These are phyloP conservation scores for Lactifluus rugatus DNA, from an alignment of 768 basidiomycete species.

Conservation along the genomic window DNA sequence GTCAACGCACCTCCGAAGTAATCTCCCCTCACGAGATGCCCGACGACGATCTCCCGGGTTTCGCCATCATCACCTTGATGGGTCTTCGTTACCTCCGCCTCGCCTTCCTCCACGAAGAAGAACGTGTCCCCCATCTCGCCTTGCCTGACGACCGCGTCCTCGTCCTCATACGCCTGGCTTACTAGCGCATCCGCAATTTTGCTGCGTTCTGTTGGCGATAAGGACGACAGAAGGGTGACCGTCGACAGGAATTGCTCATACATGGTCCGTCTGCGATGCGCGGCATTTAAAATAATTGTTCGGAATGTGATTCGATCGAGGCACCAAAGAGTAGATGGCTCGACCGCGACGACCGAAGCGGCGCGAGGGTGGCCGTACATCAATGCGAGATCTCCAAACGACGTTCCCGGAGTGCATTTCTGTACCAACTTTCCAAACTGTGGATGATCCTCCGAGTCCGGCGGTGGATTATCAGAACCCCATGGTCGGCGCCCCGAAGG, in stretches of 20 bases:
- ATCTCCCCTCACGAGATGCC: slow-evolving; percentile 77
- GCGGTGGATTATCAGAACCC: slow-evolving; percentile 39
- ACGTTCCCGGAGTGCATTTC: slow-evolving; percentile 74
- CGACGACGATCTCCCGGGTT: slow-evolving; percentile 58
- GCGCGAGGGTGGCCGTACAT: slow-evolving; percentile 98
- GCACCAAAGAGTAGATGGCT: slow-evolving; percentile 82
- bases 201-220: slow-evolving; percentile 82
- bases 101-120: slow-evolving; percentile 94
- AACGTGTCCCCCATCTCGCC: slow-evolving; percentile 97
- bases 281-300: slow-evolving; percentile 91
- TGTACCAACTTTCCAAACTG: slow-evolving; percentile 75
- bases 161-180: slow-evolving; percentile 71
- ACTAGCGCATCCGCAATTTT: slow-evolving; percentile 96
- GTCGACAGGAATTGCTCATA: slow-evolving; percentile 94
- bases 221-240: slow-evolving; percentile 76
- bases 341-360: slow-evolving; percentile 83
- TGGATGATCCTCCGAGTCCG: slow-evolving; percentile 40
- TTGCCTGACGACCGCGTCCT: slow-evolving; percentile 80
- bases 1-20: slow-evolving; percentile 88
- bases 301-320: slow-evolving; percentile 97
- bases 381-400: slow-evolving; percentile 92
- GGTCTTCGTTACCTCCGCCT: slow-evolving; percentile 76
- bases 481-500: slow-evolving; percentile 33
- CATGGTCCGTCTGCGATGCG: slow-evolving; percentile 84
- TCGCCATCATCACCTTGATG: slow-evolving; percentile 50